Evolutionary conservation across 2,329 filamentous ascomycete species (phyloP).

Genomic region (Exophiala sideris): DNA sequence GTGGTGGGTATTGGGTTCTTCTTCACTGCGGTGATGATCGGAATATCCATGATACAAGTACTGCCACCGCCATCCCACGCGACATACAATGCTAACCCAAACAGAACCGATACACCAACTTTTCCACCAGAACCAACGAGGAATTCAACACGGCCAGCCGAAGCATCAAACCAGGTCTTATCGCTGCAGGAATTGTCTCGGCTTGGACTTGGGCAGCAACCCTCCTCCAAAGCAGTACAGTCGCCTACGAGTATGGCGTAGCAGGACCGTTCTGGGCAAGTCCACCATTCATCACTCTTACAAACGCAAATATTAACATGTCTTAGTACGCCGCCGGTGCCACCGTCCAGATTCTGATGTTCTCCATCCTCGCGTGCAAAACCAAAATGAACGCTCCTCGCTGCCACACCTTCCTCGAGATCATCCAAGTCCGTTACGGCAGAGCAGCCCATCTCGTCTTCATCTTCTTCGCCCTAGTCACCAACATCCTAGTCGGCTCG

Average conservation of each 20-base stretch:
- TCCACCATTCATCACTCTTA: conserved; percentile 48
- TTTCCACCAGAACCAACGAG: conserved; percentile 75
- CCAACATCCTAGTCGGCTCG: conserved; percentile 79
- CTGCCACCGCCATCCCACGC: conserved; percentile 18
- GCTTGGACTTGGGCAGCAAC: conserved; percentile 70
- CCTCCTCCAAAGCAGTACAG: conserved; percentile 65
- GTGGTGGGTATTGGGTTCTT: conserved; percentile 50
- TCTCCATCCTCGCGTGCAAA: conserved; percentile 69
- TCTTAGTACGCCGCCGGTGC: conserved; percentile 64
- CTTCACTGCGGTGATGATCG: conserved; percentile 44
- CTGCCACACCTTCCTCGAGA: conserved; percentile 65
- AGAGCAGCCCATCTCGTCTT: conserved; percentile 70
- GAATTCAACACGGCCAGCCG: conserved; percentile 88
- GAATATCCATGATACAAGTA: conserved; percentile 38
- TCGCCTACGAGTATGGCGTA: conserved; percentile 74
- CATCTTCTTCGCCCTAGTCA: conserved; percentile 75
- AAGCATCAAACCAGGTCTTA: conserved; percentile 82
- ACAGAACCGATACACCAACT: conserved; percentile 21
- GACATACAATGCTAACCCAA: background rate
- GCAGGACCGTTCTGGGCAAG: conserved; percentile 58
- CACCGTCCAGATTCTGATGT: conserved; percentile 80
- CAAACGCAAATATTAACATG: background rate
- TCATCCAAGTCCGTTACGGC: conserved; percentile 77
- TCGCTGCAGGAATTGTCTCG: conserved; percentile 73
- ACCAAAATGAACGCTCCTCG: conserved; percentile 25